A percentile compares a stretch with the other conserved stretches of the same genome.
Conservation (phyloP, 495 filamentous ascomycete species). For the Trypethelium eluteriae region DNA sequence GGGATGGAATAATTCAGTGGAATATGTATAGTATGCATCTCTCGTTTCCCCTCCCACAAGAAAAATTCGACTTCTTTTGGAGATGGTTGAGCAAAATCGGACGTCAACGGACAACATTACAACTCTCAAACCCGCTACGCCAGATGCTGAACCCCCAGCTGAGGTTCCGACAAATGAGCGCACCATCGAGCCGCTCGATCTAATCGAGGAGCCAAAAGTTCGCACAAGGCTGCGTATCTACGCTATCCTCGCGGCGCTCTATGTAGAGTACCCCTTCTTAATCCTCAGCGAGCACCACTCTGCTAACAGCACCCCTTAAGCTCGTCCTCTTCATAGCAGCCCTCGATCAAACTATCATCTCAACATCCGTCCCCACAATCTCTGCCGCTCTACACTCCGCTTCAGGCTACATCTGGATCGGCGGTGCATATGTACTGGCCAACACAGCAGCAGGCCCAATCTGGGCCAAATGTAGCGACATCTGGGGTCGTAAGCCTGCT, state of each 20-base stretch:
- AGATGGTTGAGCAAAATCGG: too few species aligned
- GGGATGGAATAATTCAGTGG: too few species aligned
- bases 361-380: constrained; percentile 51
- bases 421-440: constrained; percentile 54
- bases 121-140: too few species aligned
- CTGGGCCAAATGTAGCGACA: constrained; percentile 53
- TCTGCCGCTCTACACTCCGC: constrained; percentile 51
- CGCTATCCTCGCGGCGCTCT: not conserved
- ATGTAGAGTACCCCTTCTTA: not conserved
- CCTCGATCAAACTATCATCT: constrained; percentile 56
- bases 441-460: constrained; percentile 48
- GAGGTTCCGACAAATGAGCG: too few species aligned
- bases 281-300: not conserved
- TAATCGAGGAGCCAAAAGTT: not conserved
- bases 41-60: too few species aligned
- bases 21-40: too few species aligned
- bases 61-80: too few species aligned
- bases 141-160: too few species aligned
- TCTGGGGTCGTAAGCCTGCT: constrained; percentile 54
- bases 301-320: not conserved
- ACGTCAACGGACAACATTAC: too few species aligned
- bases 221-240: not conserved
- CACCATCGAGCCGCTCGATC: too few species aligned
- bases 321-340: constrained; percentile 48
- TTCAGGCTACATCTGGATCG: constrained; percentile 59